Evolutionary conservation across 805 yeast genomes (phyloP), one percentile per base, ranked within the genome.

Genomic region (Pichia paraexigua): DNA sequence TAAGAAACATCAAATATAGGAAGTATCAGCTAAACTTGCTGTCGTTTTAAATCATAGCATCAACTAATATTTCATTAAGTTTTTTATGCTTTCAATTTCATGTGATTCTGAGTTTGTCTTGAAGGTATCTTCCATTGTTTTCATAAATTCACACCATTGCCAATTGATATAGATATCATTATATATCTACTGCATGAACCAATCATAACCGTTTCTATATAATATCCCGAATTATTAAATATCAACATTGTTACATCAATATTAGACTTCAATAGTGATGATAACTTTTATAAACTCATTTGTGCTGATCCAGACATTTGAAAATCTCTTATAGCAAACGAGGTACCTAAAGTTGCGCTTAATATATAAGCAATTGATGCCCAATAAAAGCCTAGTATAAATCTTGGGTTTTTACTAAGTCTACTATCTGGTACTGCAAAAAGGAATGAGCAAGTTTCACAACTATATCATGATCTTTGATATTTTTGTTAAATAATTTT

Each of bases 121-220:
- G 2, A 49, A 42, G 17, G 65, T 60, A 56, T 75, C 89, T n/a
- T 90, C 91, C 61, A 91, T 85, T 21, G 79, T 76, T 54, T 75
- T 71, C 56, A 87, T 73, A 48, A 87, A 68, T 52, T 79, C 71
- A 10, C 83, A 74, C 95, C 95, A 90, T 56, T 83, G 63, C 79
- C 80, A 75, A n/a, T 65, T 58, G 9, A 66, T 67, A 49, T 73
- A 69, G 43, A 77, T 75, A 55, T 77, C 81, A 57, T 77, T 77
- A 57, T 77, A 57, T 77, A 77, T 0, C 76, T 65, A 48, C 79
- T 66, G 5, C 68, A 58, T n/a, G 79, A 77, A 5, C 81, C 82
- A 52, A 67, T 65, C 48, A 77, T 75, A 21, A 69, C 70, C 56
- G 81, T 63, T 61, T 77, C 81, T 49, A 77, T 73, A 0, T 80